Evolutionary conservation across 2,329 filamentous ascomycete genomes (phyloP).

Genomic region (Fusarium cicatricum): DNA sequence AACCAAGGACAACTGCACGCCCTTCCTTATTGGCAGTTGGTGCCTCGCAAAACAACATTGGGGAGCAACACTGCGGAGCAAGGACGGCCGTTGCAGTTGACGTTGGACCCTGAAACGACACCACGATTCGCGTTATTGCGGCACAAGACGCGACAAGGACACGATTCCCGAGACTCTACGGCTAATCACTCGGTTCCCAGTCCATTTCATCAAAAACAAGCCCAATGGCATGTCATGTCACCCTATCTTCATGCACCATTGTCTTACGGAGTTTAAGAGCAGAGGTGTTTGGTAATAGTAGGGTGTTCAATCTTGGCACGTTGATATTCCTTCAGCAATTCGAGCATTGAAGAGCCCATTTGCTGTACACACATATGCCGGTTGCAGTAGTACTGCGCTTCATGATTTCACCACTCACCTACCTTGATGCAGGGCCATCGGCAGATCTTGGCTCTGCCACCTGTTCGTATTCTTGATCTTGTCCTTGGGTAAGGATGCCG

Average conservation of each 20-base stretch:
- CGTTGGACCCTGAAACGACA: background rate
- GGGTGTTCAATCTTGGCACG: conserved; percentile 63
- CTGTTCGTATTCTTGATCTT: conserved; percentile 26
- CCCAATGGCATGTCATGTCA: conserved; percentile 39
- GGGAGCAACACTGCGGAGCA: conserved; percentile 1
- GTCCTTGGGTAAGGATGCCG: conserved; percentile 9
- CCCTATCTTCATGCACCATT: conserved; percentile 65
- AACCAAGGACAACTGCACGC: background rate
- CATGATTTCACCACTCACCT: conserved; percentile 29
- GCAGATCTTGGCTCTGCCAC: background rate
- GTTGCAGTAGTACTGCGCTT: conserved; percentile 37
- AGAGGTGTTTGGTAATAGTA: conserved; percentile 67
- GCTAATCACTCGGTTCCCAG: too few species aligned
- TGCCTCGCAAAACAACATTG: background rate
- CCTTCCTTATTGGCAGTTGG: conserved; percentile 1
- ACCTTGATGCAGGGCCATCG: conserved; percentile 2
- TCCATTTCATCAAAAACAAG: background rate
- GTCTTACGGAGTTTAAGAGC: conserved; percentile 50
- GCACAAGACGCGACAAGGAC: background rate
- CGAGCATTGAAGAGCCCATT: conserved; percentile 60
- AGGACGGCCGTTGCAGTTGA: conserved; percentile 1
- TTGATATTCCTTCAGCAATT: conserved; percentile 64
- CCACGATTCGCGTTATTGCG: background rate
- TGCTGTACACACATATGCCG: conserved; percentile 70
- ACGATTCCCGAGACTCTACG: too few species aligned